These are phyloP conservation scores for Delonix regia DNA, from an alignment of 306 rosid species.

Conservation along the genomic window DNA sequence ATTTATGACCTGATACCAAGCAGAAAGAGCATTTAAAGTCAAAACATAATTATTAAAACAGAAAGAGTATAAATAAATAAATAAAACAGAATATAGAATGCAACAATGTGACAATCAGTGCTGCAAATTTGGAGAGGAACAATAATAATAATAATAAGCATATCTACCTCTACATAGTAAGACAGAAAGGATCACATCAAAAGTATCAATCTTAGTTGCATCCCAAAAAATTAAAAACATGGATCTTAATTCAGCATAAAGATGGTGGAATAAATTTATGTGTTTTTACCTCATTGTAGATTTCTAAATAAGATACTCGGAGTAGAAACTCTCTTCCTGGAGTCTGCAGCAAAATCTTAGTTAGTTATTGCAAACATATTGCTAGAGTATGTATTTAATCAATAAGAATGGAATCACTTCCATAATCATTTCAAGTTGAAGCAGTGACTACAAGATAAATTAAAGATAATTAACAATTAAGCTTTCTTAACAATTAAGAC, in stretches of 20 bases:
- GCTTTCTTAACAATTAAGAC: slow-evolving; percentile 16
- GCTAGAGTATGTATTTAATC: slow-evolving; percentile 14
- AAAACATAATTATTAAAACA: slow-evolving; percentile 22
- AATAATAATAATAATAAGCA: not conserved
- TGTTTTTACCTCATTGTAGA: slow-evolving; percentile 86
- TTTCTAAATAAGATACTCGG: slow-evolving; percentile 95
- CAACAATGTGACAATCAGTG: slow-evolving; percentile 7
- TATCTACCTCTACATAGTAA: not conserved
- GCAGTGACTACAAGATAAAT: slow-evolving; percentile 16
- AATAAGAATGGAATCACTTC: slow-evolving; percentile 27
- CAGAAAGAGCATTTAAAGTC: slow-evolving; percentile 36
- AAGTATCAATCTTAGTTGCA: not conserved
- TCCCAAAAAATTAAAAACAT: too few species aligned
- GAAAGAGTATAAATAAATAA: not conserved
- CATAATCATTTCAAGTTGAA: slow-evolving; percentile 28
- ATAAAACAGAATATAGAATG: not conserved
- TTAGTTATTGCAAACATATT: slow-evolving; percentile 30
- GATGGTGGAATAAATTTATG: slow-evolving; percentile 12
- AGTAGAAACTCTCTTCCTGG: slow-evolving; percentile 99
- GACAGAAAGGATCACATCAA: not conserved
- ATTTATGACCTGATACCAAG: slow-evolving; percentile 88
- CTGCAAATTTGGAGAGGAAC: not conserved
- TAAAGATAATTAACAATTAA: not conserved
- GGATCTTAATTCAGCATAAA: slow-evolving; percentile 14
- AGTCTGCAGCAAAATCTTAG: slow-evolving; percentile 64